A percentile compares a stretch with the other conserved stretches of the same genome.
Evolutionary conservation across 2,329 filamentous ascomycete species (phyloP).

Genomic region (Amylocarpus encephaloides): DNA sequence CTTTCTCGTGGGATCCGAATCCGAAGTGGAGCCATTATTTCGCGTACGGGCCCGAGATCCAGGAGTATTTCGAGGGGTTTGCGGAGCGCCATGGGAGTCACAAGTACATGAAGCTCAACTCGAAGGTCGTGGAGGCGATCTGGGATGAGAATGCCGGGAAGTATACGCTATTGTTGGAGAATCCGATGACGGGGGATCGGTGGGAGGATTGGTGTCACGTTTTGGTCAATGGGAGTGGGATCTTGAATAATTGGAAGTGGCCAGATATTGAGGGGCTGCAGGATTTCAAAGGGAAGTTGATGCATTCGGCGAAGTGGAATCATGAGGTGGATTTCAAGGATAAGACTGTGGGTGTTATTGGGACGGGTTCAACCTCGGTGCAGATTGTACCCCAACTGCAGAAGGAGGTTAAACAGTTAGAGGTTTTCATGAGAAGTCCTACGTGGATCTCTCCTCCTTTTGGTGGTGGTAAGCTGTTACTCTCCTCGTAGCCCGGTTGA

Average conservation of each 20-base stretch:
- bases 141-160: conserved; percentile 42
- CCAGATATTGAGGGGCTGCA: conserved; percentile 40
- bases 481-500: background rate
- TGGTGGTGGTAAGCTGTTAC: conserved; percentile 13
- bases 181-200: conserved; percentile 36
- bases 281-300: conserved; percentile 38
- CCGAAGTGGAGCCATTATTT: conserved; percentile 51
- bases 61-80: conserved; percentile 41
- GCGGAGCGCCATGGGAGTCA: conserved; percentile 40
- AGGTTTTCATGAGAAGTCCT: conserved; percentile 18
- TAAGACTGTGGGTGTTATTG: conserved; percentile 31
- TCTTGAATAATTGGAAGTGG: conserved; percentile 34
- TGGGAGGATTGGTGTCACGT: conserved; percentile 19
- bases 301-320: conserved; percentile 39
- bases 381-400: conserved; percentile 34
- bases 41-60: conserved; percentile 52
- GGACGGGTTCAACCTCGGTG: conserved; percentile 33
- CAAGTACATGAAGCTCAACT: conserved; percentile 45
- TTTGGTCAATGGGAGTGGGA: conserved; percentile 16
- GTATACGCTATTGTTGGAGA: conserved; percentile 41
- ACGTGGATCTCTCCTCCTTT: conserved; percentile 21
- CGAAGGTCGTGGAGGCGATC: conserved; percentile 38
- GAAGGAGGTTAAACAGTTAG: conserved; percentile 21
- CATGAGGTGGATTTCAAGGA: conserved; percentile 34
- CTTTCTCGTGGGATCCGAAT: conserved; percentile 52